Percentiles rank a stretch among this genome's conserved stretches.
phyloP scores from a whole-genome alignment of 805 yeast genomes.

The Cyberlindnera suaveolens region DNA sequence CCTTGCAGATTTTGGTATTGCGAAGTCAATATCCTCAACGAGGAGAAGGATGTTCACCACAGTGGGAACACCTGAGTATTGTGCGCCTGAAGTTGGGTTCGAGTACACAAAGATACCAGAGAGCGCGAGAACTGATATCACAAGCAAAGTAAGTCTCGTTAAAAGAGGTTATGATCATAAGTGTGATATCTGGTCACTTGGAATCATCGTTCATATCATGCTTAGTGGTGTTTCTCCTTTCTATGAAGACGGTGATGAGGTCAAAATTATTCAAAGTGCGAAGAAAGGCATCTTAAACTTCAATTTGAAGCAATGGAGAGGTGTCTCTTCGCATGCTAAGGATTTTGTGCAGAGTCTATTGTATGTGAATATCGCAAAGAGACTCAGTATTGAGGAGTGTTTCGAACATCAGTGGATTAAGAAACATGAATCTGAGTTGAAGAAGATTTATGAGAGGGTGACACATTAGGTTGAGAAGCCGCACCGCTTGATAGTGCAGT shows the following conservation, averaged over 20 bases:
- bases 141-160: constrained; percentile 9
- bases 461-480: too few species aligned
- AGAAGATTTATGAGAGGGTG: constrained; percentile 30
- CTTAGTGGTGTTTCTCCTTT: constrained; percentile 63
- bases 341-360: constrained; percentile 38
- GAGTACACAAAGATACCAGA: constrained; percentile 26
- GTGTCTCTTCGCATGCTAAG: constrained; percentile 36
- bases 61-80: constrained; percentile 63
- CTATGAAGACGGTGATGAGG: constrained; percentile 39
- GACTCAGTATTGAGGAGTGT: constrained; percentile 35
- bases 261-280: constrained; percentile 36
- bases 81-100: constrained; percentile 66
- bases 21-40: constrained; percentile 28
- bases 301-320: constrained; percentile 35
- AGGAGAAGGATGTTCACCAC: constrained; percentile 40
- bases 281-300: constrained; percentile 35
- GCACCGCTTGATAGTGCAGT: too few species aligned
- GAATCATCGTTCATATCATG: constrained; percentile 52
- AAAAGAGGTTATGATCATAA: constrained; percentile 37
- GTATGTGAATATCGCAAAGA: constrained; percentile 28
- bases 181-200: constrained; percentile 69
- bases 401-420: constrained; percentile 44
- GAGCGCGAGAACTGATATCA: constrained; percentile 21
- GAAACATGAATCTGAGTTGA: constrained; percentile 30
- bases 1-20: constrained; percentile 66